These are phyloP conservation scores for Primulina tabacum DNA, from an alignment of 257 asterid genomes.

Conservation along the genomic window DNA sequence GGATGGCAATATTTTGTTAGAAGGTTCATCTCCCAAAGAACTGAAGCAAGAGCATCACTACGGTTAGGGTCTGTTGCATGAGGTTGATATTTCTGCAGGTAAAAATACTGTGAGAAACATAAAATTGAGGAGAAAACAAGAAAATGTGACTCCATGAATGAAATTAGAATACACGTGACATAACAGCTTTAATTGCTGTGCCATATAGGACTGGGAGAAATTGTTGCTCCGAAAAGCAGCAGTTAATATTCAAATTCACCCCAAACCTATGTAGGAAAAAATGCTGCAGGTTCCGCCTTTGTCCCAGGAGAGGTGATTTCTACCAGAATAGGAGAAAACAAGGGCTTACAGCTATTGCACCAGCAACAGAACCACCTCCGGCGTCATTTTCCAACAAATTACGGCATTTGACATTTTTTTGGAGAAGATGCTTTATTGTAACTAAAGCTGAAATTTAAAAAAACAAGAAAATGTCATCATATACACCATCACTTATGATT, in stretches of 20 bases:
- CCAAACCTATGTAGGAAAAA: background rate
- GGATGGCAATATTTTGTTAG: constrained; percentile 79
- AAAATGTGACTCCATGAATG: background rate
- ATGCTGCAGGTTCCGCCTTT: background rate
- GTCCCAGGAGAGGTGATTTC: background rate
- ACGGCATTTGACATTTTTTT: constrained; percentile 81
- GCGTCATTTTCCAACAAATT: constrained; percentile 87
- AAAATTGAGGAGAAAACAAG: background rate
- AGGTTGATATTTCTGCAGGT: constrained; percentile 78
- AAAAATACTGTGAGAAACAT: background rate
- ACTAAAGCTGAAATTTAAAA: constrained; percentile 64
- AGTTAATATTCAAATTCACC: no score
- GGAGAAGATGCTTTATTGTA: constrained; percentile 79
- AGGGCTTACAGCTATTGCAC: constrained; percentile 73
- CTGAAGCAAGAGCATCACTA: constrained; percentile 94
- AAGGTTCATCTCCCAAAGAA: constrained; percentile 96
- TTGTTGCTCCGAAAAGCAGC: background rate
- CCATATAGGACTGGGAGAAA: background rate
- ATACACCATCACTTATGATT: background rate
- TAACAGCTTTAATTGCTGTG: background rate
- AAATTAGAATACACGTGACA: background rate
- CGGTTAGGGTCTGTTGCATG: constrained; percentile 79
- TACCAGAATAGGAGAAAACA: background rate
- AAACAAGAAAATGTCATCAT: constrained; percentile 12
- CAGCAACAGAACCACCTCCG: constrained; percentile 98